Percentiles rank a stretch among this genome's conserved stretches.
These are phyloP conservation scores for Senecio squalidus DNA, from an alignment of 140 eudicot genomes.

Conservation along the genomic window DNA sequence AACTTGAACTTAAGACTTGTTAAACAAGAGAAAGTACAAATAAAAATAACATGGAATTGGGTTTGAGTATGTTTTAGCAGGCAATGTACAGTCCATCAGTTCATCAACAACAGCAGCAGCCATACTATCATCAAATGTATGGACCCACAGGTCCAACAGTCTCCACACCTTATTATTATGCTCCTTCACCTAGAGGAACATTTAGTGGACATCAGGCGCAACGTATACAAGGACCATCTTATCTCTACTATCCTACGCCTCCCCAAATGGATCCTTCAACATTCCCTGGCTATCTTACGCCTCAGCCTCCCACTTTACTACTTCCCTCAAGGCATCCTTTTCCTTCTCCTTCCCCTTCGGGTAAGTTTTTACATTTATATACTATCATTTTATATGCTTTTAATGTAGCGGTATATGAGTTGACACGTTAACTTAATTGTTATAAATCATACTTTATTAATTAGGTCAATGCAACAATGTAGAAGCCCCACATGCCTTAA, in stretches of 20 bases:
- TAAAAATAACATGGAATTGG: conserved; percentile 17
- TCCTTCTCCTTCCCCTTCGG: conserved; percentile 49
- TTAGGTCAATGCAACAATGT: no score
- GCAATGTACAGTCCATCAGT: conserved; percentile 57
- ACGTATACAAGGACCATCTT: conserved; percentile 70
- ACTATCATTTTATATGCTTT: no score
- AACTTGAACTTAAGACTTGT: not conserved
- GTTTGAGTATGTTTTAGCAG: conserved; percentile 34
- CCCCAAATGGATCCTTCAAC: conserved; percentile 28
- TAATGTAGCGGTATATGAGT: no score
- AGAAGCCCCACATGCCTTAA: no score
- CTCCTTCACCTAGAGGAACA: conserved; percentile 63
- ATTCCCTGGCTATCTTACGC: conserved; percentile 41
- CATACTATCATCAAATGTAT: conserved; percentile 63
- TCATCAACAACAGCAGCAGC: no score
- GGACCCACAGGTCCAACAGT: conserved; percentile 44
- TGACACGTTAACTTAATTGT: no score
- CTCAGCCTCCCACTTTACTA: conserved; percentile 34
- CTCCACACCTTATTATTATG: conserved; percentile 67
- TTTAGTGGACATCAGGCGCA: conserved; percentile 44
- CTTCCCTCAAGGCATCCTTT: conserved; percentile 39
- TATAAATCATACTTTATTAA: no score
- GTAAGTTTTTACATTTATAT: conserved; percentile 30
- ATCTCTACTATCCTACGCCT: conserved; percentile 75
- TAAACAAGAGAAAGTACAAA: conserved; percentile 16